A percentile compares a stretch with the other conserved stretches of the same genome.
These are phyloP conservation scores for Globisporangium camurandrum DNA, from an alignment of 352 stramenopile genomes.

Conservation along the genomic window DNA sequence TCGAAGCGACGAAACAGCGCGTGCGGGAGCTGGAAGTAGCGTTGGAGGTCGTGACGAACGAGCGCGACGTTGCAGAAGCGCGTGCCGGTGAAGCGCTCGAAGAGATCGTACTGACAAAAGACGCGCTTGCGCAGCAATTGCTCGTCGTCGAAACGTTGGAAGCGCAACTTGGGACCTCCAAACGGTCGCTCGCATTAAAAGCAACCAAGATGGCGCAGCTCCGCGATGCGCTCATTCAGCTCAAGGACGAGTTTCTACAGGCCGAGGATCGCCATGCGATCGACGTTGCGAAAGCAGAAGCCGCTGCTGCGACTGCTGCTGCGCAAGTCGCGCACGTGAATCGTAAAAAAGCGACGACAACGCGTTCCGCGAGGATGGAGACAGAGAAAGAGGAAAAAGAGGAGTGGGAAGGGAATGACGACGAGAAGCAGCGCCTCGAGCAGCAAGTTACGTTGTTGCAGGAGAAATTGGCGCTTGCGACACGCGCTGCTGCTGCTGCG, in stretches of 20 bases:
- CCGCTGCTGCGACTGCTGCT: conserved; percentile 16
- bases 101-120: conserved; percentile 67
- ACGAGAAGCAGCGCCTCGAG: conserved; percentile 45
- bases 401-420: too few relatives aligned
- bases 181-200: conserved; percentile 37
- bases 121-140: conserved; percentile 22
- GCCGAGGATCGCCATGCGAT: conserved; percentile 74
- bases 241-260: conserved; percentile 88
- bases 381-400: too few relatives aligned
- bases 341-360: conserved; percentile 18
- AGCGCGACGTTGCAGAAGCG: conserved; percentile 66
- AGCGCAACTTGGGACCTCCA: conserved; percentile 28
- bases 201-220: conserved; percentile 62
- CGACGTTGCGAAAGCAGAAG: conserved; percentile 51
- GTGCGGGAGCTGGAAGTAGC: conserved; percentile 59
- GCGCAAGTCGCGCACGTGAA: not conserved
- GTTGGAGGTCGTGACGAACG: conserved; percentile 37
- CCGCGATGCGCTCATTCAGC: conserved; percentile 70
- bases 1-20: conserved; percentile 34
- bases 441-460: conserved; percentile 54
- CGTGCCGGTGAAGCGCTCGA: conserved; percentile 74
- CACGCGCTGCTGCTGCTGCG: too few relatives aligned
- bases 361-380: conserved; percentile 20
- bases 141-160: too few relatives aligned
- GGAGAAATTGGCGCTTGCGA: too few relatives aligned